Evolutionary conservation across 2,329 filamentous ascomycete genomes (phyloP), one percentile per base, ranked within the genome.

Genomic region (Byssochlamys sp.): DNA sequence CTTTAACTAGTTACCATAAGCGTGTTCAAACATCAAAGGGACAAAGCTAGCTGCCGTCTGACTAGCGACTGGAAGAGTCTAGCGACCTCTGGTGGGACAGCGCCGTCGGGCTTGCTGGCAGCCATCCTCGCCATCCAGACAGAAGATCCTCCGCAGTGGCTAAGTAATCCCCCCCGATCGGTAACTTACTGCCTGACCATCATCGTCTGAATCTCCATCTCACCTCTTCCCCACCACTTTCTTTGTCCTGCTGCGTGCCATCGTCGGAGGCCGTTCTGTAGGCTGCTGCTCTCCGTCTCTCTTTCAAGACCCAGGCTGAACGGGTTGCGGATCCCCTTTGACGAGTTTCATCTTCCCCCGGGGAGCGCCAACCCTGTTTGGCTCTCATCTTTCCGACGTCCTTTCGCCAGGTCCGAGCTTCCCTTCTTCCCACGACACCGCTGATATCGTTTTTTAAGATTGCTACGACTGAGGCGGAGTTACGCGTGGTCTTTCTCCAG

Each of bases 131-230:
- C 19, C 39, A 45, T 45, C 39, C 39, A 45, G 39, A 6, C 19
- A 24, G 39, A 45, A 45, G 53, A 50, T 48, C 28, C 45, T 50
- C 53, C 45, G 33, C 55, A 51, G 45, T 50, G 35, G 28, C 39
- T n/a, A 45, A 45, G 19, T 19, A 19, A 19, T 19, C 19, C n/a
- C 39, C 35, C 39, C 39, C 39, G 39, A 45, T 45, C 39, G 39
- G 39, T n/a, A 45, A 31, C 54, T 55, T 48, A 26, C 6, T 55
- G n/a, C 54, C 35, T 55, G 33, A 25, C 26, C 54, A n/a, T 56
- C 55, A 51, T 48, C 45, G 27, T 39, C 53, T 45, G 35, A 45
- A 45, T 45, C 35, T 31, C 35, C 35, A n/a, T 45, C 39, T 7
- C 39, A 6, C 5, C 14, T 7, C 39, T 45, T 45, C 39, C 39